Evolutionary conservation across 2,329 filamentous ascomycete genomes (phyloP).

Genomic region (Colletotrichum sp.): DNA sequence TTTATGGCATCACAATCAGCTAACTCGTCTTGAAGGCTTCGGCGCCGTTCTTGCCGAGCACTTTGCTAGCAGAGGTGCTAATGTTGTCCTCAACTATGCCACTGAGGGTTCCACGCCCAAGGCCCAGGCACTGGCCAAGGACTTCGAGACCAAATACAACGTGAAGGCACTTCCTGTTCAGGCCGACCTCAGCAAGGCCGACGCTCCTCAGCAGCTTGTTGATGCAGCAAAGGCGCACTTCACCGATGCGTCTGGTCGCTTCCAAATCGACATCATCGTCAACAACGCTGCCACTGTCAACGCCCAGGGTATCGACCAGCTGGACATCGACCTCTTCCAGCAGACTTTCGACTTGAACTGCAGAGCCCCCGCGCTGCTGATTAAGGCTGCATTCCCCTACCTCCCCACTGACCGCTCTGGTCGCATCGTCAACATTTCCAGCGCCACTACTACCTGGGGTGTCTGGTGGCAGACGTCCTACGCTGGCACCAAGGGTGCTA

Average conservation of each 20-base stretch:
- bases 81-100: conserved; percentile 75
- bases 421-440: conserved; percentile 60
- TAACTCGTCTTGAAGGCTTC: conserved; percentile 61
- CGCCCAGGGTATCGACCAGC: conserved; percentile 63
- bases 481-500: conserved; percentile 60
- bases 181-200: conserved; percentile 71
- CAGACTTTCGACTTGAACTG: conserved; percentile 81
- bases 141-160: conserved; percentile 55
- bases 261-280: conserved; percentile 82
- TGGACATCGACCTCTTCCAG: conserved; percentile 63
- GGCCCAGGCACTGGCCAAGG: conserved; percentile 49
- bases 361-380: conserved; percentile 77
- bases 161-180: conserved; percentile 63
- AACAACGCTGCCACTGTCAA: conserved; percentile 80
- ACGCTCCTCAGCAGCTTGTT: conserved; percentile 65
- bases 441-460: conserved; percentile 33
- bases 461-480: conserved; percentile 38
- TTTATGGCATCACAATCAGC: background rate
- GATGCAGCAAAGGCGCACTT: conserved; percentile 64
- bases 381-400: conserved; percentile 73
- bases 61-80: conserved; percentile 73
- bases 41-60: conserved; percentile 69
- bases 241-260: conserved; percentile 46
- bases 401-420: conserved; percentile 70
- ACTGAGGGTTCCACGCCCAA: conserved; percentile 37